A percentile compares a stretch with the other conserved stretches of the same genome.
These are phyloP conservation scores for Primulina eburnea DNA, from an alignment of 257 asterid species.

Conservation along the genomic window DNA sequence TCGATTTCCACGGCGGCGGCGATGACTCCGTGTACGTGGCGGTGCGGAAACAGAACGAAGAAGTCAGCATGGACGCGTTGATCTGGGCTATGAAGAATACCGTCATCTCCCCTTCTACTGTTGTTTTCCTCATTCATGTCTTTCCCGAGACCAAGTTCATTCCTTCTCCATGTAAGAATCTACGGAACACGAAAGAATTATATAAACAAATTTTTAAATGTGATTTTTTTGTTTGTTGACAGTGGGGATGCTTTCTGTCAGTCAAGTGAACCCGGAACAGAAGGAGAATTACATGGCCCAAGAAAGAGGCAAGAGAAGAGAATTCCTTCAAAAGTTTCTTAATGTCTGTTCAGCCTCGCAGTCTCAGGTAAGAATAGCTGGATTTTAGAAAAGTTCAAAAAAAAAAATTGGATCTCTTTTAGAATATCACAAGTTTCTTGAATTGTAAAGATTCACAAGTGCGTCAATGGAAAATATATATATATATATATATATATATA, in stretches of 20 bases:
- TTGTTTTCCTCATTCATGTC: conserved; percentile 56
- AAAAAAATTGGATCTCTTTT: background rate
- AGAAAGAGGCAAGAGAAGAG: conserved; percentile 50
- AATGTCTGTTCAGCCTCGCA: conserved; percentile 36
- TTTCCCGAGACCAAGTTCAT: conserved; percentile 62
- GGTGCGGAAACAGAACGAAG: conserved; percentile 32
- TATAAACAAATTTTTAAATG: too few species aligned
- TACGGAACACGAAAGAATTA: background rate
- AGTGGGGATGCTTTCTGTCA: conserved; percentile 68
- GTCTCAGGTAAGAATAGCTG: background rate
- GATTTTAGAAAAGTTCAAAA: too few species aligned
- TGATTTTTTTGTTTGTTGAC: background rate
- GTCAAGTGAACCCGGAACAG: conserved; percentile 61
- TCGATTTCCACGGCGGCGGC: conserved; percentile 25
- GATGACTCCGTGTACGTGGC: conserved; percentile 41
- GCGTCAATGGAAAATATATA: background rate
- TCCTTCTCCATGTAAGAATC: conserved; percentile 65
- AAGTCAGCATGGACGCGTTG: conserved; percentile 52
- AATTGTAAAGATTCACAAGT: background rate
- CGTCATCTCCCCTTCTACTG: conserved; percentile 28
- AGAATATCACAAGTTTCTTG: background rate
- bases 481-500: background rate
- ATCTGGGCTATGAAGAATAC: conserved; percentile 42
- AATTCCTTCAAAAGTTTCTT: conserved; percentile 54
- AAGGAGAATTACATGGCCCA: conserved; percentile 42